Base-by-base conservation (phyloP, 225 moss, liverwort and hornwort species). In the Antitrichia curtipendula region DNA sequence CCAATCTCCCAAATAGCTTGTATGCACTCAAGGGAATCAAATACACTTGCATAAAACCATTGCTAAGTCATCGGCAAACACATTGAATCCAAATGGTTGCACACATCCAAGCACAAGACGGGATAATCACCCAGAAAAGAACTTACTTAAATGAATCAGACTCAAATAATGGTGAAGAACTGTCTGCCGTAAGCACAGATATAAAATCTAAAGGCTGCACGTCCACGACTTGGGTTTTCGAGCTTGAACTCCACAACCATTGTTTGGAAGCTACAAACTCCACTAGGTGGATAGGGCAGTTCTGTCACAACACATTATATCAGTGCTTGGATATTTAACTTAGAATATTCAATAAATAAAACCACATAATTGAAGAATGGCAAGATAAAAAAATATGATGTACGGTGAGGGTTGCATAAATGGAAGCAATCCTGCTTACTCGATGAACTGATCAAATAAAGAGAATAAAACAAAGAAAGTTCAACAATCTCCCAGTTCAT, bases 261-360 rank as follows among this genome's bases (percentile, higher is more conserved):
- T 94, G 94, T 84, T 92, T 95, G 13, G 95, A 96, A 64, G 87
- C 95, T 40, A 93, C 94, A 82, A 95, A 96, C 91, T 99, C 95
- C 93, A 96, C 92, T 92, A 97, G 91, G 81, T 95, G 95, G 75
- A 93, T 89, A 86, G 99, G 97, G 93, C 97, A 97, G 91, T 96
- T 90, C 91, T 91, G 91, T 80, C 84, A 86, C 62, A 73, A 85
- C 84, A 85, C 32, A 82, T 36, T 58, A 60, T 61, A 82, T 90
- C 72, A 92, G 90, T 45, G 45, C 66, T 53, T 12, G 61, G 16
- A 58, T 57, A 38, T 23, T 87, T 68, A 59, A 68, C 29, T 56
- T 38, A 28, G 11, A 71, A 50, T 53, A 47, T 32, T 81, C 58
- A 21, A 84, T 70, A 21, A 73, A 54, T 40, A 72, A 58, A 81